Base-by-base conservation (phyloP, 116 monocot genomes). In the Zostera marina region DNA sequence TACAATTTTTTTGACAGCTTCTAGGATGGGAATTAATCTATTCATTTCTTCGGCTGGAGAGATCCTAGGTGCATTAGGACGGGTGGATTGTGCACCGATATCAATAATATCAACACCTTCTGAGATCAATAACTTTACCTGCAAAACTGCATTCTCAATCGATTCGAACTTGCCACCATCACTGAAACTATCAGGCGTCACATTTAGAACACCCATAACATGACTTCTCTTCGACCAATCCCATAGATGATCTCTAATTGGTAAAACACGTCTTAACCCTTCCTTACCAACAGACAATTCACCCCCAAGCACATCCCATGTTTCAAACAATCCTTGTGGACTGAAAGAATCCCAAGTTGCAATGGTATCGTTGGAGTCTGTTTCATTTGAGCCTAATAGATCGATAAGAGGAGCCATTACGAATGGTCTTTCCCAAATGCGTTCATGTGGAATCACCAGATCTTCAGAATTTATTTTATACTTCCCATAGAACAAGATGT, bases 61-160 rank as follows among this genome's bases (percentile, higher is more conserved):
- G 12, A 93, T 54, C 65, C 78, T 67, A 0, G 16, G 55, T 39
- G 87, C 87, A 59, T 60, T 66, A 9, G 92, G 92, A 3, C 81
- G 77, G 7, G 87, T 93, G 2, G 92, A 93, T 73, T 93, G 92
- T 1, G 87, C 92, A 44, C 92, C 92, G 22, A 93, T 73, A 52
- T 93, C 92, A 54, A 93, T 70, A 52, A 93, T 87, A 44, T 93
- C 92, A 16, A 77, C 92, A n/a, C 92, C 92, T 66, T 87, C 72
- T 41, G 74, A 77, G 54, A 93, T 72, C 48, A 87, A 66, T 58
- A 53, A 47, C 58, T 42, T 78, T 19, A 74, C 72, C 19, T 79
- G 84, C 58, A 79, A 76, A 60, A 81, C 66, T 47, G 83, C 87
- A 66, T 67, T 56, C 20, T 76, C 71, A 14, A 84, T 68, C 12